Base-by-base conservation (phyloP, 1,139 yeast genomes). In the Insectozyma bohioensis region DNA sequence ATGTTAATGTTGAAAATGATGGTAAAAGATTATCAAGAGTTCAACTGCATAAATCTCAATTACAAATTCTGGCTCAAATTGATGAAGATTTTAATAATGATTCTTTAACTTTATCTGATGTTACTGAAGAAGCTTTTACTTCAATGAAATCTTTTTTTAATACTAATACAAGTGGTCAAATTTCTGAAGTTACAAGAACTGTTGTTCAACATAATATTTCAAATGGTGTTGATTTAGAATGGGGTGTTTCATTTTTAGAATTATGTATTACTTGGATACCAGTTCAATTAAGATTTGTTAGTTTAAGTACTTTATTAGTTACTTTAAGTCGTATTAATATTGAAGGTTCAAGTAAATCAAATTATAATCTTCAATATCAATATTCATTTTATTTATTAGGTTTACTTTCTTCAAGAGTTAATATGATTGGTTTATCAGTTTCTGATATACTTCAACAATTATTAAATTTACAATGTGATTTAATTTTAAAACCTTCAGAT, bases 371-470 rank as follows among this genome's bases (percentile, higher is more conserved):
- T n/a, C 80, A 82, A 47, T 56, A 67, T 6, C 67, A 67, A 25
- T 63, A 77, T 25, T 68, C 85, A 8, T 62, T 64, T 31, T 59
- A 79, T 39, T 67, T 85, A n/a, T 67, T 83, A 13, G 80, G 83
- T 1, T 62, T 92, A 26, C 31, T 42, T 16, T 72, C 83, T 1
- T 82, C 95, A 0, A 80, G 80, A 24, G 87, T 87, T 27, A 86
- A 83, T 51, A 78, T 90, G 75, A 82, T 88, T 43, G 97, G 97
- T 0, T 65, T 92, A 28, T 85, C 96, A 9, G 85, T 88, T n/a
- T 71, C 88, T 28, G 97, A 90, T 53, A 74, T 82, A 41, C 67
- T 85, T 54, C 77, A 84, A 40, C 76, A 77, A 31, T 58, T 92
- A 11, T 61, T 85, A 30, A 55, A 63, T 5, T 70, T 82, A 34